phyloP scores from a whole-genome alignment of 1,284 basidiomycete species.

The Volvariella surrecta region DNA sequence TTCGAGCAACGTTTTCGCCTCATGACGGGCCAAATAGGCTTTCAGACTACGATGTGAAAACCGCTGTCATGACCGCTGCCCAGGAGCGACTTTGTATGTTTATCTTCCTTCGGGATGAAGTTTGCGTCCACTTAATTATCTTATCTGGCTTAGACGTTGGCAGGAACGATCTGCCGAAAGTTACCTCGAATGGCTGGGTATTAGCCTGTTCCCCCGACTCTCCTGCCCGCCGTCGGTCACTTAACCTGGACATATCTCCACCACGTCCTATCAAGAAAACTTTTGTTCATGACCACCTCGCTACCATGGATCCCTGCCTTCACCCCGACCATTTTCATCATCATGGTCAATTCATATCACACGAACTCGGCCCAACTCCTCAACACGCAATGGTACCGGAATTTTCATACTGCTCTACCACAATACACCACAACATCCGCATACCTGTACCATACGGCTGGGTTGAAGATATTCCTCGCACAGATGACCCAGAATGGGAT shows the following conservation, averaged over 20 bases:
- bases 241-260: slow-evolving; percentile 19
- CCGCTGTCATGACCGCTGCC: slow-evolving; percentile 31
- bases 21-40: slow-evolving; percentile 32
- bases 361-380: slow-evolving; percentile 27
- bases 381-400: slow-evolving; percentile 35
- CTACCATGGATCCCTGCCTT: slow-evolving; percentile 50
- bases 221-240: slow-evolving; percentile 23
- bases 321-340: slow-evolving; percentile 42
- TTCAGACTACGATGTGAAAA: slow-evolving; percentile 30
- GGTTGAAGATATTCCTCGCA: slow-evolving; percentile 28
- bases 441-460: slow-evolving; percentile 28
- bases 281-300: slow-evolving; percentile 39
- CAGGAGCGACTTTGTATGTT: slow-evolving; percentile 30
- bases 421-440: slow-evolving; percentile 53
- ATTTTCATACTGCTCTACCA: slow-evolving; percentile 47
- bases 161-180: slow-evolving; percentile 19
- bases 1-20: slow-evolving; percentile 29
- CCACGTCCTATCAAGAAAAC: slow-evolving; percentile 25
- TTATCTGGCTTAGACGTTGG: slow-evolving; percentile 21
- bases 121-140: slow-evolving; percentile 1
- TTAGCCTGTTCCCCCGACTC: slow-evolving; percentile 32
- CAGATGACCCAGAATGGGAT: slow-evolving; percentile 46
- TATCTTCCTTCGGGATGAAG: not conserved
- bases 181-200: slow-evolving; percentile 26
- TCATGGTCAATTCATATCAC: slow-evolving; percentile 43